These are phyloP conservation scores for Rhizopus microsporus DNA, from an alignment of 371 early-diverging fungal genomes.

Conservation along the genomic window DNA sequence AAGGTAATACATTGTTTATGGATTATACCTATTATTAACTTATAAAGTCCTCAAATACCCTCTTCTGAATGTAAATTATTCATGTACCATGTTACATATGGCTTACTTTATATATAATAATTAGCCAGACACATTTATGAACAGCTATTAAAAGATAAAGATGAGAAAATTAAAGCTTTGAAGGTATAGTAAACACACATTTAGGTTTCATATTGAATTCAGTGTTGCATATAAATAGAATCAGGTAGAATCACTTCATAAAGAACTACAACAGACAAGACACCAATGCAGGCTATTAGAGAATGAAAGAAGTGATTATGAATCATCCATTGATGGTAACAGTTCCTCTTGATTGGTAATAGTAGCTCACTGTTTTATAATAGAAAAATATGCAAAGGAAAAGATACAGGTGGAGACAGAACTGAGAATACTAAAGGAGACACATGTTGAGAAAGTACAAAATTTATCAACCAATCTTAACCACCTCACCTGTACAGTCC, in stretches of 20 bases:
- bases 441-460: constrained; percentile 39
- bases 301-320: constrained; percentile 39
- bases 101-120: background rate
- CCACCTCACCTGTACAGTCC: constrained; percentile 22
- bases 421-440: constrained; percentile 33
- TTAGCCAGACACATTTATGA: constrained; percentile 9
- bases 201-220: background rate
- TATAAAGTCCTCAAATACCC: constrained; percentile 13
- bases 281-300: constrained; percentile 36
- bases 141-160: constrained; percentile 23
- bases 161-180: constrained; percentile 18
- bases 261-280: constrained; percentile 23
- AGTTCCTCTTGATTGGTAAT: background rate
- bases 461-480: constrained; percentile 27
- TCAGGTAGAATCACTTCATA: constrained; percentile 9
- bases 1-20: constrained; percentile 8
- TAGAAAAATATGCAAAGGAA: constrained; percentile 37
- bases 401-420: constrained; percentile 31
- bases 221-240: constrained; percentile 1
- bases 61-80: constrained; percentile 18
- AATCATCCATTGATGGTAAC: constrained; percentile 31
- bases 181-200: constrained; percentile 6
- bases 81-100: constrained; percentile 2
- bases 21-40: constrained; percentile 2
- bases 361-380: background rate